Conservation (phyloP, 352 stramenopile genomes). For the Salisapilia sapeloensis region DNA sequence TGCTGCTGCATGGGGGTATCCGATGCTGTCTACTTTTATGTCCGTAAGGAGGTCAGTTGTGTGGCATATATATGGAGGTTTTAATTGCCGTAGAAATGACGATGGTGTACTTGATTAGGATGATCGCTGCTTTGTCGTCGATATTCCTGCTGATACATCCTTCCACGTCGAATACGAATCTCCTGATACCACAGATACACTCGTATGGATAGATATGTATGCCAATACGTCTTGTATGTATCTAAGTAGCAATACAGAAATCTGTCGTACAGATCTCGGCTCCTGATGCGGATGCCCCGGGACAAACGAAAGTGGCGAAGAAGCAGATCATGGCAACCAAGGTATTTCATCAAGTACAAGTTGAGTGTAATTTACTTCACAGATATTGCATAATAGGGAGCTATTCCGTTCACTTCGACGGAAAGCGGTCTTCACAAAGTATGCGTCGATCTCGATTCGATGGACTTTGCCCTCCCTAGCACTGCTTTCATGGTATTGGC, state of each 20-base stretch:
- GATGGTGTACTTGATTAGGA: slow-evolving; percentile 8
- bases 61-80: background rate
- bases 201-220: slow-evolving; percentile 16
- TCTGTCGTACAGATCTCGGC: slow-evolving; percentile 41
- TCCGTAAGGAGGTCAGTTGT: slow-evolving; percentile 23
- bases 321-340: slow-evolving; percentile 35
- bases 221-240: background rate
- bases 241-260: no score
- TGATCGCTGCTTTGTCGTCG: slow-evolving; percentile 63
- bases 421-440: slow-evolving; percentile 53
- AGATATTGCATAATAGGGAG: slow-evolving; percentile 13
- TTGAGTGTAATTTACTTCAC: slow-evolving; percentile 3
- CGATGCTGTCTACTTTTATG: slow-evolving; percentile 42
- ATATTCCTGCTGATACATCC: slow-evolving; percentile 55
- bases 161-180: slow-evolving; percentile 74
- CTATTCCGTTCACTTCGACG: slow-evolving; percentile 46
- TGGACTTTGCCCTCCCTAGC: slow-evolving; percentile 38
- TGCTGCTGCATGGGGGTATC: slow-evolving; percentile 5
- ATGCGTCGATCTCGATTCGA: slow-evolving; percentile 49
- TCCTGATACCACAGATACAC: slow-evolving; percentile 60
- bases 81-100: background rate
- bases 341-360: slow-evolving; percentile 7
- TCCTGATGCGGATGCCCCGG: slow-evolving; percentile 17
- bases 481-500: slow-evolving; percentile 51
- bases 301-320: slow-evolving; percentile 28